Evolutionary conservation across 331 rosid species (phyloP).

Genomic region (Malus hybrid): DNA sequence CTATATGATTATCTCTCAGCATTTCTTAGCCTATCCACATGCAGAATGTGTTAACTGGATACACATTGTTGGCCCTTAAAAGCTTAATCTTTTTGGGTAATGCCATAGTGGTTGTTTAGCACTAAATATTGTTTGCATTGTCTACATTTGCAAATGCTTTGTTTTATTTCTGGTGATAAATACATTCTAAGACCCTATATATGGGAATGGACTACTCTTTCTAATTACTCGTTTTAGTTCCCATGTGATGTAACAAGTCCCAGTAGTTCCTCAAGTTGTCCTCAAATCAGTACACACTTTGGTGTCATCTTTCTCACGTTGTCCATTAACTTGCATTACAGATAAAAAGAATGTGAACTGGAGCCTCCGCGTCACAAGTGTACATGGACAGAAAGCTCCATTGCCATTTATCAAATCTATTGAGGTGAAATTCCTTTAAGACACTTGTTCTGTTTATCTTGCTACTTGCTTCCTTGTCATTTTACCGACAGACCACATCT

Average conservation of each 20-base stretch:
- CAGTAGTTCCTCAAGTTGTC: neutral
- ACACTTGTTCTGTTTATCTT: neutral
- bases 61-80: neutral
- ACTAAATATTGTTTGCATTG: neutral
- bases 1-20: neutral
- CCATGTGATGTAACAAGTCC: neutral
- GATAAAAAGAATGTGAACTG: conserved; percentile 83
- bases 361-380: conserved; percentile 80
- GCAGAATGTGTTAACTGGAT: neutral
- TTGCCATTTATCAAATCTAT: conserved; percentile 75
- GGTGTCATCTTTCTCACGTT: conserved; percentile 14
- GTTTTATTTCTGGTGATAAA: neutral
- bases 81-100: neutral
- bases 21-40: neutral
- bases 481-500: neutral
- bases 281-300: neutral
- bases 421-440: conserved; percentile 53
- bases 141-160: neutral
- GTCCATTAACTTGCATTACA: conserved; percentile 39
- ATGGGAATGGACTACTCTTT: neutral
- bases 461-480: neutral
- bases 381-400: conserved; percentile 72
- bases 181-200: neutral
- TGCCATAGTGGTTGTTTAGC: neutral
- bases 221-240: neutral